Evolutionary conservation across 192 early-diverging fungal genomes (phyloP), one percentile per base, ranked within the genome.

Genomic region (Entomortierella beljakovae): DNA sequence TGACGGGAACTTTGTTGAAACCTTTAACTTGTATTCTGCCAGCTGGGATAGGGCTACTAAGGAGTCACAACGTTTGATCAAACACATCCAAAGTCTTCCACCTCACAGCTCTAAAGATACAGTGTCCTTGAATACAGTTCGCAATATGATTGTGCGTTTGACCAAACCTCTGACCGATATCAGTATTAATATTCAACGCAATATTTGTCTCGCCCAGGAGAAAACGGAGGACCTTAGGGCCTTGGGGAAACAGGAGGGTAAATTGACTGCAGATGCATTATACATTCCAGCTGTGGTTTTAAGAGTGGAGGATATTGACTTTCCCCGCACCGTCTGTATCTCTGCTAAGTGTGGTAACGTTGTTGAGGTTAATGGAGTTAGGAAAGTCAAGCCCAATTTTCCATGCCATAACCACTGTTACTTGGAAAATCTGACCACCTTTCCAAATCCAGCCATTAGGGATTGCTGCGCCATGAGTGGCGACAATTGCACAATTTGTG

Each of bases 1-100:
- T 53, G n/a, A 38, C 18, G 49, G 29, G 9, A 38, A 50, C 4
- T 57, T 55, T 57, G 43, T 59, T 55, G 55, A 58, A 40, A 63
- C 48, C 35, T 80, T 52, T 56, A 49, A 31, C 50, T n/a, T n/a
- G n/a, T n/a, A n/a, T n/a, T n/a, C n/a, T n/a, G 61, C 23, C 20
- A 80, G 76, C 48, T 80, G 68, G 76, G 60, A 37, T 43, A 70
- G 60, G 60, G 70, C 76, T 10, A 56, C 53, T 13, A n/a, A 70
- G 16, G 68, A 80, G 58, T 60, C 68, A 13, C 25, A 16, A 22
- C 51, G 62, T 57, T 57, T 80, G 33, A 37, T 80, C 29, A 46
- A 59, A 7, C 53, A 57, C 32, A 16, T 80, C 56, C 57, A 48
- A n/a, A 40, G 55, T 10, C 46, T 53, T 15, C 26, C 6, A 37